Conservation (phyloP, 371 early-diverging fungal genomes). For the Mortierella polycephala region DNA sequence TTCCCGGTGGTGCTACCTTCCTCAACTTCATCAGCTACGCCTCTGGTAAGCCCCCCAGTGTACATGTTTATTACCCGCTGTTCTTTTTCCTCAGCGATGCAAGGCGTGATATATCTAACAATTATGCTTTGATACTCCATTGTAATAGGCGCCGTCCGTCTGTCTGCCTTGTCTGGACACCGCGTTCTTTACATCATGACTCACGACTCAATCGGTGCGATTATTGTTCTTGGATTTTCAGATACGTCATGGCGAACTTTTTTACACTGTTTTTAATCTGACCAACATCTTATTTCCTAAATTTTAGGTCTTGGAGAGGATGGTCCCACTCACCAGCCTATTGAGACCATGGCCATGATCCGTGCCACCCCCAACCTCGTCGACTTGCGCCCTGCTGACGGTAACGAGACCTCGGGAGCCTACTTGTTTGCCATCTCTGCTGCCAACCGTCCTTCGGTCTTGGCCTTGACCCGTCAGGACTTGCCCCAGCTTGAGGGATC, state of each 20-base stretch:
- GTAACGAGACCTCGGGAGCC: conserved; percentile 95
- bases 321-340: conserved; percentile 99
- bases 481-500: conserved; percentile 91
- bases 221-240: too few species aligned
- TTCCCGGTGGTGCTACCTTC: conserved; percentile 97
- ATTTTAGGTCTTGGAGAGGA: conserved; percentile 82
- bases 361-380: conserved; percentile 96
- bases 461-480: conserved; percentile 96
- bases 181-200: conserved; percentile 98
- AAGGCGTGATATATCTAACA: too few species aligned
- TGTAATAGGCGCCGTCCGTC: conserved; percentile 84
- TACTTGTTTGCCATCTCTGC: conserved; percentile 85
- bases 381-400: conserved; percentile 95
- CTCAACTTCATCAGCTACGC: conserved; percentile 83
- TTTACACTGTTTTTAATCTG: too few species aligned
- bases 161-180: conserved; percentile 89
- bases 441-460: conserved; percentile 81
- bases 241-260: too few species aligned
- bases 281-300: neutral
- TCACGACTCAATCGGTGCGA: conserved; percentile 98
- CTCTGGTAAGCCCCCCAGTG: conserved; percentile 13
- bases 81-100: too few species aligned
- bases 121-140: too few species aligned
- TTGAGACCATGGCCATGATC: conserved; percentile 95
- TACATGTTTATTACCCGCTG: too few species aligned